These are phyloP conservation scores for Aspergillus vadensis DNA, from an alignment of 2,329 filamentous ascomycete genomes.

Conservation along the genomic window DNA sequence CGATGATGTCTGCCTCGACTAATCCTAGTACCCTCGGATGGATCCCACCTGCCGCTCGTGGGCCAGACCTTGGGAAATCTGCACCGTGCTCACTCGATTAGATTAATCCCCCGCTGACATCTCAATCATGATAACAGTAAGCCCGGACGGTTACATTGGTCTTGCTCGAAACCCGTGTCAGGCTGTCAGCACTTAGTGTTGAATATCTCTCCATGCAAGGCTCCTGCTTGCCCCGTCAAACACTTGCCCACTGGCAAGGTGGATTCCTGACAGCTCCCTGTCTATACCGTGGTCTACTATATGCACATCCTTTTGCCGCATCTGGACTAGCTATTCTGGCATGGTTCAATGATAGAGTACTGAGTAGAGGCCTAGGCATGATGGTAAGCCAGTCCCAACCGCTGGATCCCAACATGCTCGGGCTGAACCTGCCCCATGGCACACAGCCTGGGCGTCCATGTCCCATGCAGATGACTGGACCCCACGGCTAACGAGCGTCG, in stretches of 20 bases:
- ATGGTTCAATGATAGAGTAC: too few species aligned
- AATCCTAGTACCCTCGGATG: neutral
- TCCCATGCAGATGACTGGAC: neutral
- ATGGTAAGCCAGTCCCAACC: neutral
- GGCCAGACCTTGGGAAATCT: neutral
- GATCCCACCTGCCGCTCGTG: slow-evolving; percentile 3
- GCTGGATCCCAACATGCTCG: neutral
- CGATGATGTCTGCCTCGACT: neutral
- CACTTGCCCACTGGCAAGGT: neutral
- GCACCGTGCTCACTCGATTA: slow-evolving; percentile 7
- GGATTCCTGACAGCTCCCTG: neutral
- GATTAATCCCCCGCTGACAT: slow-evolving; percentile 2
- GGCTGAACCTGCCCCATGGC: neutral
- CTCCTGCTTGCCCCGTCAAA: neutral
- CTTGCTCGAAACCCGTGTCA: neutral
- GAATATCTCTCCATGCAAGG: neutral
- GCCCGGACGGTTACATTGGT: slow-evolving; percentile 6
- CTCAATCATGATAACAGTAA: neutral
- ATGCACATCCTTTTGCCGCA: neutral
- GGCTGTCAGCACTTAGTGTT: slow-evolving; percentile 3
- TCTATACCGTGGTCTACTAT: neutral
- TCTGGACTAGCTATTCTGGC: neutral
- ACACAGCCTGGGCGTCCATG: too few species aligned
- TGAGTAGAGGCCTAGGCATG: neutral
- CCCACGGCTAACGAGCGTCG: neutral